These are phyloP conservation scores for Suhomyces sp. DNA, from an alignment of 805 yeast species.

Conservation along the genomic window DNA sequence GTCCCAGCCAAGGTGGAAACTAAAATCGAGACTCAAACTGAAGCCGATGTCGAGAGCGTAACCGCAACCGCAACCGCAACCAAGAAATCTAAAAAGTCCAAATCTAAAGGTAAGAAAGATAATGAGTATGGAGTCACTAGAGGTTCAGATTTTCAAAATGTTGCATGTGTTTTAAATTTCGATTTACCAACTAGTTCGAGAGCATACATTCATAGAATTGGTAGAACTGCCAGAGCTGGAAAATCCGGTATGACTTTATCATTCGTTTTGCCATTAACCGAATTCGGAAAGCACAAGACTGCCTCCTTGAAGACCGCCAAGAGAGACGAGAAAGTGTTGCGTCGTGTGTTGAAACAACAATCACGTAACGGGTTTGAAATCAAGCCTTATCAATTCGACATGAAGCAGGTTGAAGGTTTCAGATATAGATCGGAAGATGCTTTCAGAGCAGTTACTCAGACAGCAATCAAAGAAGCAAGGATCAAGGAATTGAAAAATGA, in stretches of 20 bases:
- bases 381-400: conserved; percentile 87
- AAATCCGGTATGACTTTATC: conserved; percentile 93
- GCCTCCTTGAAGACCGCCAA: conserved; percentile 70
- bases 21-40: too few relatives aligned
- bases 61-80: conserved; percentile 11
- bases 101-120: conserved; percentile 45
- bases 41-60: conserved; percentile 23
- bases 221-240: conserved; percentile 98
- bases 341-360: conserved; percentile 76
- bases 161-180: conserved; percentile 93
- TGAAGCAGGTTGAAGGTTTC: conserved; percentile 90
- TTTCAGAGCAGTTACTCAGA: conserved; percentile 88
- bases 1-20: conserved; percentile 15
- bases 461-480: conserved; percentile 90
- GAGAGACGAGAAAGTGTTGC: conserved; percentile 82
- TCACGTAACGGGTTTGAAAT: conserved; percentile 68
- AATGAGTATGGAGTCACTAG: conserved; percentile 91
- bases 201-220: conserved; percentile 89
- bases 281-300: conserved; percentile 84
- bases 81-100: conserved; percentile 14
- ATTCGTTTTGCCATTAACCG: conserved; percentile 80
- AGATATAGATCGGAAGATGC: conserved; percentile 97
- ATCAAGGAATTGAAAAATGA: conserved; percentile 85
- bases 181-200: conserved; percentile 89
- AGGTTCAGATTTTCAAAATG: conserved; percentile 95